These are phyloP conservation scores for Hirschfeldia incana DNA, from an alignment of 345 rosid genomes.

Conservation along the genomic window DNA sequence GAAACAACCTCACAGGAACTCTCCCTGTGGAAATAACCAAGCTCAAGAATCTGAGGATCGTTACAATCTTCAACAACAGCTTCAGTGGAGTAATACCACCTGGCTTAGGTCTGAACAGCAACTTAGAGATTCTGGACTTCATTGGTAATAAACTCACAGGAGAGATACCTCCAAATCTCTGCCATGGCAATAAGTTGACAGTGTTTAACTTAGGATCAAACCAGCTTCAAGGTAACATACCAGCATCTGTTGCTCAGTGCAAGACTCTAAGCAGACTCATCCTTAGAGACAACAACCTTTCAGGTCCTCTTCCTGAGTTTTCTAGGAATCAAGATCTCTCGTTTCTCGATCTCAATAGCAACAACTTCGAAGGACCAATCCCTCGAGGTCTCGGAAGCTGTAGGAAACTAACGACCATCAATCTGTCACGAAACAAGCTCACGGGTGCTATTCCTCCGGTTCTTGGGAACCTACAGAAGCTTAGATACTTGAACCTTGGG, in stretches of 20 bases:
- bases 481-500: neutral
- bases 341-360: constrained; percentile 56
- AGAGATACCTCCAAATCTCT: neutral
- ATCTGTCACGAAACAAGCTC: constrained; percentile 65
- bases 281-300: neutral
- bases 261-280: neutral
- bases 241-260: neutral
- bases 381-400: constrained; percentile 58
- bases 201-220: neutral
- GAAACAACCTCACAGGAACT: constrained; percentile 62
- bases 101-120: constrained; percentile 65
- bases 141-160: neutral
- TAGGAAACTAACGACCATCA: constrained; percentile 47
- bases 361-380: constrained; percentile 59
- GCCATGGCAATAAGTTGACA: neutral
- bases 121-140: constrained; percentile 11
- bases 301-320: constrained; percentile 66
- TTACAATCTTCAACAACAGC: constrained; percentile 56
- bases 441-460: constrained; percentile 57
- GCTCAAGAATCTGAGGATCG: constrained; percentile 53
- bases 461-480: constrained; percentile 50
- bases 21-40: constrained; percentile 60
- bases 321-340: constrained; percentile 45
- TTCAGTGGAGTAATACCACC: constrained; percentile 65
- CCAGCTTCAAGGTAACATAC: neutral